These are phyloP conservation scores for Coemansia sp. DNA, from an alignment of 192 early-diverging fungal genomes.

Conservation along the genomic window DNA sequence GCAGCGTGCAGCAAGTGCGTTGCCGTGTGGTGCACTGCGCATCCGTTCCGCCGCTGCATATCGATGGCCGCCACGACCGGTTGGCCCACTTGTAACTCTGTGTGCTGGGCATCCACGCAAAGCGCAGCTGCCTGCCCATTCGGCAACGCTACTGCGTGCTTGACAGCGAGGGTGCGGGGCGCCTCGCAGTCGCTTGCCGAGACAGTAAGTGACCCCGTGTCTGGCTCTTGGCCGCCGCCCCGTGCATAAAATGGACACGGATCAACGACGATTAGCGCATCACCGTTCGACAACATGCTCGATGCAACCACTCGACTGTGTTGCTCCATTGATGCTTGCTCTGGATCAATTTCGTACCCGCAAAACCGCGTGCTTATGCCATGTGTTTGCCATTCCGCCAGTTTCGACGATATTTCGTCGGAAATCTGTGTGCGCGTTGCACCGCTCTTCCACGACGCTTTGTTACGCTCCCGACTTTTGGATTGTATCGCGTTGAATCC, in stretches of 20 bases:
- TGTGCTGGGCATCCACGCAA: constrained; percentile 80
- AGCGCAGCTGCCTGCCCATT: constrained; percentile 84
- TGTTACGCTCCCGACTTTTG: constrained; percentile 74
- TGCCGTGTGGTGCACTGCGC: constrained; percentile 94
- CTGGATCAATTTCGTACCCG: constrained; percentile 76
- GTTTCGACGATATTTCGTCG: constrained; percentile 82
- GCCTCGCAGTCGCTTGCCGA: constrained; percentile 21
- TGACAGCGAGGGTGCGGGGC: constrained; percentile 79
- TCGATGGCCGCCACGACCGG: constrained; percentile 73
- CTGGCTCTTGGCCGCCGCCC: constrained; percentile 91
- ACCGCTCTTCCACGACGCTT: constrained; percentile 55
- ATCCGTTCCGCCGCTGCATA: constrained; percentile 78
- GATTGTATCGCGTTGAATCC: constrained; percentile 76
- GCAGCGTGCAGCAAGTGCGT: constrained; percentile 96
- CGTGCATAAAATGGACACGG: constrained; percentile 95
- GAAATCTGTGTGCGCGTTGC: constrained; percentile 61
- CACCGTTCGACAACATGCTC: constrained; percentile 48
- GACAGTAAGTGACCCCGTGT: constrained; percentile 78
- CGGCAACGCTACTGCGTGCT: constrained; percentile 36
- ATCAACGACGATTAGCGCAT: constrained; percentile 74
- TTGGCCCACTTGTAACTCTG: constrained; percentile 59
- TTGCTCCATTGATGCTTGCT: constrained; percentile 65
- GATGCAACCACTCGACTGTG: constrained; percentile 41
- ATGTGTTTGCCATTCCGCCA: constrained; percentile 72
- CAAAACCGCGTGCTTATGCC: constrained; percentile 73